Percentiles rank a stretch among this genome's conserved stretches.
Evolutionary conservation across 108 stramenopile genomes (phyloP).

Genomic region (Pseudonitzschia multistriata): DNA sequence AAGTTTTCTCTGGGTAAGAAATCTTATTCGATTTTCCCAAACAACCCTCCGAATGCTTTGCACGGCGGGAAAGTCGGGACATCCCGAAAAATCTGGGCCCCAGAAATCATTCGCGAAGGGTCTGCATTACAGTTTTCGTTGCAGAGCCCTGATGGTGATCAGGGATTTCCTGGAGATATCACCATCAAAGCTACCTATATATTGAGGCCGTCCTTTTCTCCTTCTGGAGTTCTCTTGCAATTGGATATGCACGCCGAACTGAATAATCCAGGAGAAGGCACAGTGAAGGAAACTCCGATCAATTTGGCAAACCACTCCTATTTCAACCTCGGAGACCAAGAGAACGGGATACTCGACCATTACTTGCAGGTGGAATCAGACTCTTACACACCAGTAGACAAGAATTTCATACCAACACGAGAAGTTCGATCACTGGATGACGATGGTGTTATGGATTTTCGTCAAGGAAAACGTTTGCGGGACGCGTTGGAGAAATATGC

Average conservation of each 20-base stretch:
- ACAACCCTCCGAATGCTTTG: constrained; percentile 80
- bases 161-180: constrained; percentile 78
- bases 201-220: constrained; percentile 28
- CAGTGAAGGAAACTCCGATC: constrained; percentile 42
- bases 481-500: constrained; percentile 52
- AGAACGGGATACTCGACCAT: constrained; percentile 63
- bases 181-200: constrained; percentile 62
- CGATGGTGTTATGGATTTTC: constrained; percentile 61
- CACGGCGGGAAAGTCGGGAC: constrained; percentile 84
- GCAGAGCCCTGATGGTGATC: constrained; percentile 64
- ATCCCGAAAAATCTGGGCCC: constrained; percentile 53
- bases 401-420: constrained; percentile 65
- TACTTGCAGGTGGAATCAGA: constrained; percentile 44
- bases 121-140: constrained; percentile 52
- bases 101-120: constrained; percentile 27
- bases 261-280: constrained; percentile 18
- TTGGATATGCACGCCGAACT: constrained; percentile 56
- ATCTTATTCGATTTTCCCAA: constrained; percentile 57
- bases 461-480: constrained; percentile 26
- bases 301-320: constrained; percentile 85
- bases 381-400: constrained; percentile 69
- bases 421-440: constrained; percentile 47
- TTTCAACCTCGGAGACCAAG: constrained; percentile 63
- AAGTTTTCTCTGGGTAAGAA: constrained; percentile 44
- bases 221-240: constrained; percentile 29